Conservation (phyloP, 2,329 filamentous ascomycete species). For the Podosphaera fusca region DNA sequence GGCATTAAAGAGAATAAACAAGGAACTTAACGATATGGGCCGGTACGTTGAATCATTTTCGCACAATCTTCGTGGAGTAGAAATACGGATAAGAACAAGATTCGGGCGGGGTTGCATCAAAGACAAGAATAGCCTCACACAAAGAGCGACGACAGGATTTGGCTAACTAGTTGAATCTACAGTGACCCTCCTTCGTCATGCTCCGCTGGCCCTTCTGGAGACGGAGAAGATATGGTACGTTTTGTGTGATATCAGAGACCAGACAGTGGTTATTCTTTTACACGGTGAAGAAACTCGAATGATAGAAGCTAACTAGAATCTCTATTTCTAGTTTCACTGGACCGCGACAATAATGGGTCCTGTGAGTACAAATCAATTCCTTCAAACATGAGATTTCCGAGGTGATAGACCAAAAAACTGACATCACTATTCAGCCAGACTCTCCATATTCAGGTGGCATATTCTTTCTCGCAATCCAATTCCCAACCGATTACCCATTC, state of each 20-base stretch:
- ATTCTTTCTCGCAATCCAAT: constrained; percentile 97
- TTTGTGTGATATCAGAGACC: constrained; percentile 7
- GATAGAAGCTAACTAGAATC: constrained; percentile 15
- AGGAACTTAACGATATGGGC: constrained; percentile 76
- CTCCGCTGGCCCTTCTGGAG: constrained; percentile 88
- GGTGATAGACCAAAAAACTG: constrained; percentile 3
- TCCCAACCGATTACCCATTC: constrained; percentile 99
- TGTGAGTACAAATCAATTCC: constrained; percentile 33
- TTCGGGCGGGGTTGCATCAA: constrained; percentile 13
- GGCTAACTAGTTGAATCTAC: constrained; percentile 11
- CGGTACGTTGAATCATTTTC: constrained; percentile 34
- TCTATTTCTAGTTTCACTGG: constrained; percentile 73
- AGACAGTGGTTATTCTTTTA: constrained; percentile 5
- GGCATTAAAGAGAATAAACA: constrained; percentile 88
- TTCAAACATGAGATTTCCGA: constrained; percentile 3
- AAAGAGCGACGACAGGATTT: constrained; percentile 2
- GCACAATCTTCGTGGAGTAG: constrained; percentile 4
- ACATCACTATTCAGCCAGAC: constrained; percentile 39
- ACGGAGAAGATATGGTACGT: constrained; percentile 94
- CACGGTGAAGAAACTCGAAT: constrained; percentile 6
- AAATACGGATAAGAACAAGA: constrained; percentile 12
- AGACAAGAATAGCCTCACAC: constrained; percentile 15
- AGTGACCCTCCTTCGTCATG: constrained; percentile 97
- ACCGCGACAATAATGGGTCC: constrained; percentile 99
- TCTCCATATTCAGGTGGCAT: constrained; percentile 96